A percentile compares a stretch with the other conserved stretches of the same genome.
phyloP scores from a whole-genome alignment of 164 flowering plant species.

The Paratinospora sagittata region DNA sequence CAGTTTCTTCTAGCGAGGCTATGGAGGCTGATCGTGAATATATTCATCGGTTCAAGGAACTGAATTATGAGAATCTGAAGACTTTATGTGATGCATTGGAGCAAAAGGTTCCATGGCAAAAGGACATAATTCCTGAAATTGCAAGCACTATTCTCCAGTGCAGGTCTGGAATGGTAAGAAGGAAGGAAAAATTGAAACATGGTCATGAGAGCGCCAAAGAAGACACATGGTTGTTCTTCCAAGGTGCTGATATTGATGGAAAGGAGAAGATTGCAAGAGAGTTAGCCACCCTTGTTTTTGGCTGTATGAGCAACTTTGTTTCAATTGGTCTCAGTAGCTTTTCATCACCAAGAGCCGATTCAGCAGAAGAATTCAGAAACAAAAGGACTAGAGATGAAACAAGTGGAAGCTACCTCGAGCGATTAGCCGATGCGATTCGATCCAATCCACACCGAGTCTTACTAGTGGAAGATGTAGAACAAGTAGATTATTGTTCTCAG shows the following conservation, averaged over 20 bases:
- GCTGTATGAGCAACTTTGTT: slow-evolving; percentile 43
- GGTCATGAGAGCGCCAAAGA: slow-evolving; percentile 35
- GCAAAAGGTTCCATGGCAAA: slow-evolving; percentile 78
- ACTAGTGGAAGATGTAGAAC: slow-evolving; percentile 68
- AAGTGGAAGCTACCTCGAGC: slow-evolving; percentile 52
- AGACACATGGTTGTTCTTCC: slow-evolving; percentile 87
- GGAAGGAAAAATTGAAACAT: slow-evolving; percentile 32
- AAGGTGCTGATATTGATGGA: slow-evolving; percentile 61
- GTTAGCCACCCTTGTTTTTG: slow-evolving; percentile 66
- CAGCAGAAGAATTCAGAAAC: slow-evolving; percentile 47
- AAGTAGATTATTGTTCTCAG: slow-evolving; percentile 60
- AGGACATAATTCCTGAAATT: slow-evolving; percentile 58
- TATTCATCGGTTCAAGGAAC: slow-evolving; percentile 46
- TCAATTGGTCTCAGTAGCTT: slow-evolving; percentile 60
- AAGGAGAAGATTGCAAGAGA: slow-evolving; percentile 72
- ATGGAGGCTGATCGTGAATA: slow-evolving; percentile 45
- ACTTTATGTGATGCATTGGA: slow-evolving; percentile 59
- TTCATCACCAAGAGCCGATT: slow-evolving; percentile 55
- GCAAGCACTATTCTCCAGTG: slow-evolving; percentile 60
- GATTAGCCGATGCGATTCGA: slow-evolving; percentile 52
- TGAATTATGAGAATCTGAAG: slow-evolving; percentile 54
- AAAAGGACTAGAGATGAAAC: slow-evolving; percentile 73
- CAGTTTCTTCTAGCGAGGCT: slow-evolving; percentile 58
- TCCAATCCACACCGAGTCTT: slow-evolving; percentile 72
- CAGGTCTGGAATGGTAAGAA: slow-evolving; percentile 63